Evolutionary conservation across 768 basidiomycete species (phyloP).

Genomic region (Mycena belliarum): DNA sequence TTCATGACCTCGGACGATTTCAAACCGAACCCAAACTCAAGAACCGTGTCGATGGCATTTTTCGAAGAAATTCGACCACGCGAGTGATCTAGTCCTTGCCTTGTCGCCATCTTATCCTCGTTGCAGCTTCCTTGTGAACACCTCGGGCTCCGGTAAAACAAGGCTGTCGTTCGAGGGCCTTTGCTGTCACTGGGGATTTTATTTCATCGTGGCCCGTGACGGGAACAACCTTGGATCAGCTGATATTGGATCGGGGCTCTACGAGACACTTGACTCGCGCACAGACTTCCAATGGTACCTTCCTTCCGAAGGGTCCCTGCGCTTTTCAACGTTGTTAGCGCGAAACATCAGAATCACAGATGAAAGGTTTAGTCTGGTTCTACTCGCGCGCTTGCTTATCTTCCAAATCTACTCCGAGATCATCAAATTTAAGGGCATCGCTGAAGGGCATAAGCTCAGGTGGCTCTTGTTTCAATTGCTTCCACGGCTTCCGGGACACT

Average conservation of each 20-base stretch:
- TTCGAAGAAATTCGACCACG: neutral
- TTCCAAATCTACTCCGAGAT: slow-evolving; percentile 3
- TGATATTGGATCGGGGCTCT: neutral
- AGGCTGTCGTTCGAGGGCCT: neutral
- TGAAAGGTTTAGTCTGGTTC: neutral
- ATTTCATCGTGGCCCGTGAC: neutral
- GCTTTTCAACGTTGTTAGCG: neutral
- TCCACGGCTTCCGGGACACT: neutral
- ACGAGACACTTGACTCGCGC: neutral
- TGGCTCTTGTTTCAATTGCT: slow-evolving; percentile 4
- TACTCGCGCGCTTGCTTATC: neutral
- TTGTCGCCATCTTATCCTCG: neutral
- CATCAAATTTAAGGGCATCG: neutral
- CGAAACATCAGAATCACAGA: neutral
- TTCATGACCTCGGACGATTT: too few relatives aligned
- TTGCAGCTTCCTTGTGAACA: neutral
- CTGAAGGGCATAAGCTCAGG: neutral
- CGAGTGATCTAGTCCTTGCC: neutral
- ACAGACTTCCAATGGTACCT: neutral
- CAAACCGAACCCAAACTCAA: neutral
- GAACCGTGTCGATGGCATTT: neutral
- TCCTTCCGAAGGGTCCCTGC: neutral
- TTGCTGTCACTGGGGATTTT: slow-evolving; percentile 6
- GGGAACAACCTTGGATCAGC: neutral
- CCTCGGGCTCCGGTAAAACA: slow-evolving; percentile 1